Conservation (phyloP, 495 filamentous ascomycete species). For the Lasiosphaeria ovina region DNA sequence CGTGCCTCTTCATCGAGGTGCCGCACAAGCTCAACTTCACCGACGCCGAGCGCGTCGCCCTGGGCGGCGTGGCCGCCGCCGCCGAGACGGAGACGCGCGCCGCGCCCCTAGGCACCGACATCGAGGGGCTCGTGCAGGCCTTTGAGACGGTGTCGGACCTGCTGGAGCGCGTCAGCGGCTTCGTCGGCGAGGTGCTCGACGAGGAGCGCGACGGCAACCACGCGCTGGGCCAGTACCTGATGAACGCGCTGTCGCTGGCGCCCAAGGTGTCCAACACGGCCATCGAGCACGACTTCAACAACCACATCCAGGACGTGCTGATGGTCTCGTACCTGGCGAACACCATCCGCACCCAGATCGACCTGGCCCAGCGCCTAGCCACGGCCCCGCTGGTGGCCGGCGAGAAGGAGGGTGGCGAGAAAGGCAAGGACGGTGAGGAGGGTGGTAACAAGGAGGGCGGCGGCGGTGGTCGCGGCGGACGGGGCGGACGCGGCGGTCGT, state of each 20-base stretch:
- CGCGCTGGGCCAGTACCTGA: slow-evolving; percentile 88
- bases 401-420: slow-evolving; percentile 49
- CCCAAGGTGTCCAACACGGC: slow-evolving; percentile 88
- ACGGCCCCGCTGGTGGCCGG: slow-evolving; percentile 74
- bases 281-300: slow-evolving; percentile 97
- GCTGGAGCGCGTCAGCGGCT: slow-evolving; percentile 84
- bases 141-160: slow-evolving; percentile 82
- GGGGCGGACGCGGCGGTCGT: slow-evolving; percentile 30
- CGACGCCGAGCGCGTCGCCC: slow-evolving; percentile 86
- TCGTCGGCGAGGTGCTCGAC: slow-evolving; percentile 76
- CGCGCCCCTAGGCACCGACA: slow-evolving; percentile 72
- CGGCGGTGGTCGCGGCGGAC: slow-evolving; percentile 36
- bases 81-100: slow-evolving; percentile 74
- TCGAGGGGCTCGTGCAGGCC: slow-evolving; percentile 79
- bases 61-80: slow-evolving; percentile 80
- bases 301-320: slow-evolving; percentile 97
- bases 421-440: slow-evolving; percentile 38
- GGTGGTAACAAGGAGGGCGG: slow-evolving; percentile 33
- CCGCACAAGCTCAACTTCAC: slow-evolving; percentile 83
- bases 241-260: slow-evolving; percentile 85
- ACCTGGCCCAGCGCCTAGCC: slow-evolving; percentile 89
- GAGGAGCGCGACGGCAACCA: slow-evolving; percentile 66
- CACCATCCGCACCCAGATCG: slow-evolving; percentile 98
- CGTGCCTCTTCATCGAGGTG: slow-evolving; percentile 93
- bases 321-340: slow-evolving; percentile 96